These are phyloP conservation scores for Digitaria exilis DNA, from an alignment of 202 grass and related monocot species.

Conservation along the genomic window DNA sequence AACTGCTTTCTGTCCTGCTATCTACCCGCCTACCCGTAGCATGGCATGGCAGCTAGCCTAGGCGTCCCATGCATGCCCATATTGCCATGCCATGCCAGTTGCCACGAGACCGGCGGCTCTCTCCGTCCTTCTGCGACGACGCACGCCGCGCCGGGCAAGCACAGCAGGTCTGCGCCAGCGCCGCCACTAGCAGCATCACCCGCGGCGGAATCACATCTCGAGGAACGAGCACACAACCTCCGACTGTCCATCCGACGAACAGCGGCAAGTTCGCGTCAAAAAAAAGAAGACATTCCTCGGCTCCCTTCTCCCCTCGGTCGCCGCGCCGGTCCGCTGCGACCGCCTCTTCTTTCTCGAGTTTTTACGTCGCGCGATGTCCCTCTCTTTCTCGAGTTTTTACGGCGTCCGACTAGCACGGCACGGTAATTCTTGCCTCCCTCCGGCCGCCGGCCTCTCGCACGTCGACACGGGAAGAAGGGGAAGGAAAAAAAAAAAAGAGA, in stretches of 20 bases:
- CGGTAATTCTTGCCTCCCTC: neutral
- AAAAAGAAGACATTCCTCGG: neutral
- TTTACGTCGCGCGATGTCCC: no score
- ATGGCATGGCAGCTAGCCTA: neutral
- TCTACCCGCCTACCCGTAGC: no score
- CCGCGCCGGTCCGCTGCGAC: neutral
- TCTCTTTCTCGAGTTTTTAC: conserved; percentile 16
- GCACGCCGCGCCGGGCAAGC: no score
- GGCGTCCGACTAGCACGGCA: neutral
- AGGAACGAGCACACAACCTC: neutral
- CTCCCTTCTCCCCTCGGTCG: neutral
- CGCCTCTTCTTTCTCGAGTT: neutral
- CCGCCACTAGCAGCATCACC: neutral
- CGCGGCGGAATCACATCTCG: neutral
- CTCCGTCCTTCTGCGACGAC: neutral
- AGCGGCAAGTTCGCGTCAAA: neutral
- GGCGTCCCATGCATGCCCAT: neutral
- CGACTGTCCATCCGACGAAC: neutral
- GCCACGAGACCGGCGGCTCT: neutral
- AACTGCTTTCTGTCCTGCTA: neutral
- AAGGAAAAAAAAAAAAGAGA: no score
- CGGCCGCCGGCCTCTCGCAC: neutral
- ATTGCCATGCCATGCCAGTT: neutral
- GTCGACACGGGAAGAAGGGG: neutral
- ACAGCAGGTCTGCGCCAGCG: no score